A percentile compares a stretch with the other conserved stretches of the same genome.
phyloP scores from a whole-genome alignment of 2,329 filamentous ascomycete species.

The Cladosporium sp. region DNA sequence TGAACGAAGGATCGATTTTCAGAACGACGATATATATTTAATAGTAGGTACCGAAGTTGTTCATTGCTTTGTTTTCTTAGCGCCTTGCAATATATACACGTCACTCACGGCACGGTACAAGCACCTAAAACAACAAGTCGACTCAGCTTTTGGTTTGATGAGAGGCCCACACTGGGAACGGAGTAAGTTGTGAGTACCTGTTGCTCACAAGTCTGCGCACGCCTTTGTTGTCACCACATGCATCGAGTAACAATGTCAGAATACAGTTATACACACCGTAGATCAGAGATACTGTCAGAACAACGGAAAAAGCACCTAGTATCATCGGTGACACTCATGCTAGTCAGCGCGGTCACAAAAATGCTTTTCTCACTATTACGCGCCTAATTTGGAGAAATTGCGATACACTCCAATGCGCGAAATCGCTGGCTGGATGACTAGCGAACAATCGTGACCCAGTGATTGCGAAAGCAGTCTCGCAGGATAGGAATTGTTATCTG shows the following conservation, averaged over 20 bases:
- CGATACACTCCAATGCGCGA: not conserved
- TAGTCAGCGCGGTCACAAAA: not conserved
- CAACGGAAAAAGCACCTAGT: not conserved
- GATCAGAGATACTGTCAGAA: too few relatives aligned
- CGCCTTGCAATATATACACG: not conserved
- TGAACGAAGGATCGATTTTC: not conserved
- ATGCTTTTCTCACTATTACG: not conserved
- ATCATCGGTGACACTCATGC: not conserved
- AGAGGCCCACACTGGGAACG: not conserved
- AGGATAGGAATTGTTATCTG: not conserved
- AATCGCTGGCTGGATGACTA: not conserved
- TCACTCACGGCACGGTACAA: not conserved
- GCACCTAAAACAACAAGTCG: not conserved
- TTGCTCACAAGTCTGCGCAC: not conserved
- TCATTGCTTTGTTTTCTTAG: not conserved
- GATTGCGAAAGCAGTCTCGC: not conserved
- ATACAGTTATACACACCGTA: not conserved
- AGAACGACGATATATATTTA: not conserved
- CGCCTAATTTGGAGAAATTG: not conserved
- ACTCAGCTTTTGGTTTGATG: not conserved
- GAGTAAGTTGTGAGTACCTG: not conserved
- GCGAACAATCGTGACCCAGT: not conserved
- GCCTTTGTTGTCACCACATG: not conserved
- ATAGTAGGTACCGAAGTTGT: not conserved
- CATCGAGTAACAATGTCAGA: not conserved